Percentiles rank a stretch among this genome's conserved stretches.
phyloP scores from a whole-genome alignment of 768 basidiomycete species.

The Paxillus ammoniavirescens region DNA sequence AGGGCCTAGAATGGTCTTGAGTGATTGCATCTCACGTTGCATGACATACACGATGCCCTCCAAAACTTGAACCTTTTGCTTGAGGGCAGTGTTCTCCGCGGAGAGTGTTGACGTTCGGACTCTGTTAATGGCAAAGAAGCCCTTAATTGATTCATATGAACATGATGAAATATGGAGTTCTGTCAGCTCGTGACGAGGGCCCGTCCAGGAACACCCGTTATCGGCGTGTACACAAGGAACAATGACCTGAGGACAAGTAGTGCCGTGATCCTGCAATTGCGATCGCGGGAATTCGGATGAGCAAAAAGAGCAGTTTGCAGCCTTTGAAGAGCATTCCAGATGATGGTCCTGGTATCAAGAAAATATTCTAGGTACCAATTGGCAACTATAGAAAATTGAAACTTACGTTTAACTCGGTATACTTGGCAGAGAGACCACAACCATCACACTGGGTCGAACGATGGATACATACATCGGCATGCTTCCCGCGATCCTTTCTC shows the following conservation, averaged over 20 bases:
- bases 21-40: constrained; percentile 54
- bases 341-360: constrained; percentile 35
- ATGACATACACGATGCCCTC: constrained; percentile 53
- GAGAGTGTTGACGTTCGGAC: constrained; percentile 42
- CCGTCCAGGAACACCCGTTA: constrained; percentile 56
- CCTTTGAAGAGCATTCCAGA: constrained; percentile 36
- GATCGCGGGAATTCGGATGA: constrained; percentile 34
- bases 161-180: constrained; percentile 43
- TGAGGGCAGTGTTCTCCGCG: constrained; percentile 66
- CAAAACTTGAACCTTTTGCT: constrained; percentile 54
- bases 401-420: constrained; percentile 39
- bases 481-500: constrained; percentile 47
- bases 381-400: background rate
- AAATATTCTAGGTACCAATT: constrained; percentile 4
- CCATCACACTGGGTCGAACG: constrained; percentile 39
- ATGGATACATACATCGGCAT: constrained; percentile 37
- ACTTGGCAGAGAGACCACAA: constrained; percentile 34
- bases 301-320: constrained; percentile 42
- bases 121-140: constrained; percentile 49
- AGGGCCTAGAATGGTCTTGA: constrained; percentile 62
- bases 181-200: constrained; percentile 36
- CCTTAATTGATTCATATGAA: constrained; percentile 60
- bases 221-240: constrained; percentile 45
- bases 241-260: constrained; percentile 37
- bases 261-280: constrained; percentile 33